These are phyloP conservation scores for Metarhizium rileyi DNA, from an alignment of 2,329 filamentous ascomycete genomes.

Conservation along the genomic window DNA sequence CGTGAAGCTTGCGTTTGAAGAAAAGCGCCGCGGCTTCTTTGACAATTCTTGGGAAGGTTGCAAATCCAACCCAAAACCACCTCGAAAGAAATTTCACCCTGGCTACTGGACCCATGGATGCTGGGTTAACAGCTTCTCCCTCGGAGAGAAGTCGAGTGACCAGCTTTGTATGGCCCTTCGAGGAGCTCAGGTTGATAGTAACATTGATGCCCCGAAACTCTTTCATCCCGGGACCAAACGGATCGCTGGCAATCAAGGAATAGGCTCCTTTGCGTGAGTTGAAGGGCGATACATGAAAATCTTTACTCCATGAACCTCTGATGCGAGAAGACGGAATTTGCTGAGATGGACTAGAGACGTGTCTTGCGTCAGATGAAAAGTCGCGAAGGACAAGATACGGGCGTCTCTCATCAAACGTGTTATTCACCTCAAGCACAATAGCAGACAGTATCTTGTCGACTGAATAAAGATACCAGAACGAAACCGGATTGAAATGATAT, in stretches of 20 bases:
- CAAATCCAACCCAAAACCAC: conserved; percentile 61
- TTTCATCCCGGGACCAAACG: conserved; percentile 28
- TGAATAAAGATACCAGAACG: conserved; percentile 71
- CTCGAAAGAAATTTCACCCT: conserved; percentile 36
- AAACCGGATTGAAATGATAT: conserved; percentile 66
- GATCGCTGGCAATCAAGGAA: conserved; percentile 38
- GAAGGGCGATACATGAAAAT: conserved; percentile 71
- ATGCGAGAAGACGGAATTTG: conserved; percentile 21
- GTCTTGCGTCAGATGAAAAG: conserved; percentile 14
- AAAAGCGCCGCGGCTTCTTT: conserved; percentile 50
- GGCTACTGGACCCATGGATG: conserved; percentile 28
- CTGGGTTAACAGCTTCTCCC: conserved; percentile 39
- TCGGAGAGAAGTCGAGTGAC: conserved; percentile 50
- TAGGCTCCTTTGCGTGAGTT: conserved; percentile 51
- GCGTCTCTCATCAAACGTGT: conserved; percentile 63
- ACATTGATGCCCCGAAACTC: conserved; percentile 39
- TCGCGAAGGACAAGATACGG: conserved; percentile 20
- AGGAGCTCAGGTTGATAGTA: conserved; percentile 51
- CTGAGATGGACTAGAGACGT: conserved; percentile 1
- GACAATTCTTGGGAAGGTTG: conserved; percentile 56
- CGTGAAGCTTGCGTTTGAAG: conserved; percentile 45
- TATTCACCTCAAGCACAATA: conserved; percentile 66
- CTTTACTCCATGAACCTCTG: conserved; percentile 51
- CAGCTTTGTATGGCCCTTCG: conserved; percentile 50
- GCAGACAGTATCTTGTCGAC: conserved; percentile 44